Evolutionary conservation across 2,329 filamentous ascomycete genomes (phyloP).

Genomic region (Westerdykella sp.): DNA sequence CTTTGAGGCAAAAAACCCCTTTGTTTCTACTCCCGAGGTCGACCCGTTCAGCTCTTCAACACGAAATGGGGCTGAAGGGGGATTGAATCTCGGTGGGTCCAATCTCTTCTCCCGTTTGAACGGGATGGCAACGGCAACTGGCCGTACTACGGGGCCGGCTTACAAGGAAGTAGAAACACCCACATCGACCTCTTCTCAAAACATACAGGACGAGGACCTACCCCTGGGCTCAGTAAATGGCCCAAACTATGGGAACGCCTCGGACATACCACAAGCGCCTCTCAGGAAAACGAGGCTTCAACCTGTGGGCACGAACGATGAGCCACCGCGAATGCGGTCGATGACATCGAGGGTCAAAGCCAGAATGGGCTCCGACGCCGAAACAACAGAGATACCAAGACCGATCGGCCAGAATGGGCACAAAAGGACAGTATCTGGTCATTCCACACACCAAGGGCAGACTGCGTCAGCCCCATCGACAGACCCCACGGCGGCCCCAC

Average conservation of each 20-base stretch:
- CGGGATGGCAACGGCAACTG: slow-evolving; percentile 31
- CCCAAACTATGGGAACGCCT: not conserved
- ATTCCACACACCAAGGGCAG: slow-evolving; percentile 44
- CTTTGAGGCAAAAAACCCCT: slow-evolving; percentile 22
- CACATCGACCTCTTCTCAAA: slow-evolving; percentile 36
- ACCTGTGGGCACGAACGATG: slow-evolving; percentile 28
- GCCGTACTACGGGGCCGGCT: slow-evolving; percentile 7
- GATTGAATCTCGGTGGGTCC: slow-evolving; percentile 32
- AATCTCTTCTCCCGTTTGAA: slow-evolving; percentile 40
- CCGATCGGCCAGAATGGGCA: slow-evolving; percentile 51
- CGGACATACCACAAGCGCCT: slow-evolving; percentile 47
- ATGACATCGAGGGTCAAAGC: slow-evolving; percentile 37
- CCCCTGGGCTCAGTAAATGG: slow-evolving; percentile 26
- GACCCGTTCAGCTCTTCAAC: slow-evolving; percentile 42
- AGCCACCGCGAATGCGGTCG: slow-evolving; percentile 35
- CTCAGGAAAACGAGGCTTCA: slow-evolving; percentile 36
- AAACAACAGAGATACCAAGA: slow-evolving; percentile 33
- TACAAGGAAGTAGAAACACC: slow-evolving; percentile 43
- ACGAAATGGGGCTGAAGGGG: slow-evolving; percentile 27
- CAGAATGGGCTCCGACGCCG: slow-evolving; percentile 37
- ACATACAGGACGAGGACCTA: slow-evolving; percentile 40
- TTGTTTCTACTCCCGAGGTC: slow-evolving; percentile 33
- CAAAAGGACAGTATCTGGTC: slow-evolving; percentile 89
- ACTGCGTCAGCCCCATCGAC: slow-evolving; percentile 16
- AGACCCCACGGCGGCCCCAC: slow-evolving; percentile 41